Evolutionary conservation across 169 alveolate species (phyloP).

Genomic region (Eimeria brunetti): DNA sequence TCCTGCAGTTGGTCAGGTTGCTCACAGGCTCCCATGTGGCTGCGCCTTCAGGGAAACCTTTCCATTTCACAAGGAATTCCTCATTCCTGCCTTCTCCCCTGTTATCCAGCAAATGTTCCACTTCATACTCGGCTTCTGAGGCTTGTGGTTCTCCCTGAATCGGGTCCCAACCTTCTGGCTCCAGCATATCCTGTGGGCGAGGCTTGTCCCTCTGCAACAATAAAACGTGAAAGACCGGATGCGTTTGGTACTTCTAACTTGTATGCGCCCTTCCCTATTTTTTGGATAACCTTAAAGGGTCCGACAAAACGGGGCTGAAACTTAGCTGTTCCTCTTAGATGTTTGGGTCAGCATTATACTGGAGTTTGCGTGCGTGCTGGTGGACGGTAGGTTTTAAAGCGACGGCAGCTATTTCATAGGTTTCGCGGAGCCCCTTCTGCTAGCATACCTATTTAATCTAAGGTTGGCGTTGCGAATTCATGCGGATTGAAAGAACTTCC

Average conservation of each 20-base stretch:
- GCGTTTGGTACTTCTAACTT: background rate
- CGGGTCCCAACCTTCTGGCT: background rate
- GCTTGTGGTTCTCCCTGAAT: background rate
- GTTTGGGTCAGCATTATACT: no score
- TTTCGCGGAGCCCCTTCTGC: background rate
- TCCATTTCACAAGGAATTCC: background rate
- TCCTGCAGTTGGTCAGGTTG: background rate
- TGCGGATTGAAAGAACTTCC: no score
- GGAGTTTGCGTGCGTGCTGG: no score
- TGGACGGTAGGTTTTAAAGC: no score
- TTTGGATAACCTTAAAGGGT: background rate
- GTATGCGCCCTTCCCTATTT: background rate
- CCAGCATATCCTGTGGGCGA: background rate
- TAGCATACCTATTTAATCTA: background rate
- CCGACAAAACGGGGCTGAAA: background rate
- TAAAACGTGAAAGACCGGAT: background rate
- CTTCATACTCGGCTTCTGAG: background rate
- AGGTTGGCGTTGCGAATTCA: slow-evolving; percentile 20
- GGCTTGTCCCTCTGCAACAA: background rate
- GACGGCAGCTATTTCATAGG: no score
- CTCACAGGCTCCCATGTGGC: background rate
- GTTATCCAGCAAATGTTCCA: no score
- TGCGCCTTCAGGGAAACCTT: background rate
- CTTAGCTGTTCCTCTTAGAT: no score
- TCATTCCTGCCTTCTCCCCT: no score